Conservation (phyloP, 768 basidiomycete genomes). For the Paxillus ammoniavirescens region DNA sequence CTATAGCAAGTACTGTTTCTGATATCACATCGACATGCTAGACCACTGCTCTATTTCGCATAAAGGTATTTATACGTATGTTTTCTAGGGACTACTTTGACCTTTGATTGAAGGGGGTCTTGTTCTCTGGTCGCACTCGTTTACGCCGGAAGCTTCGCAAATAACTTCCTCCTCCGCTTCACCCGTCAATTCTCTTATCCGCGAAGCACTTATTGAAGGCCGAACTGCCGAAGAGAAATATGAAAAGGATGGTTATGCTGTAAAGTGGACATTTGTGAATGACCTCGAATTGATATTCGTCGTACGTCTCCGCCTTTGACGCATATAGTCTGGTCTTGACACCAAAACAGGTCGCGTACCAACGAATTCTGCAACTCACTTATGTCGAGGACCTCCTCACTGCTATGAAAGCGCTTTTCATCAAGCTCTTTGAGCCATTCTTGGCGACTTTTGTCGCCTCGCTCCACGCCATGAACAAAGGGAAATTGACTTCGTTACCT, state of each 20-base stretch:
- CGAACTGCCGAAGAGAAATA: slow-evolving; percentile 78
- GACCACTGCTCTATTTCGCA: slow-evolving; percentile 96
- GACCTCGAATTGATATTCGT: slow-evolving; percentile 97
- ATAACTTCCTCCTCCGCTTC: slow-evolving; percentile 70
- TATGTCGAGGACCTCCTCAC: slow-evolving; percentile 88
- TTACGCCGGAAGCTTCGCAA: slow-evolving; percentile 80
- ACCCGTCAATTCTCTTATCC: slow-evolving; percentile 85
- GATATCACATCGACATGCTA: slow-evolving; percentile 53
- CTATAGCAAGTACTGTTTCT: not conserved
- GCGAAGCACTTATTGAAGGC: slow-evolving; percentile 90
- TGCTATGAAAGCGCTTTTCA: slow-evolving; percentile 79
- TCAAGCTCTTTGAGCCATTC: slow-evolving; percentile 84
- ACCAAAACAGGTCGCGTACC: slow-evolving; percentile 80
- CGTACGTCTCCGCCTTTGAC: slow-evolving; percentile 45
- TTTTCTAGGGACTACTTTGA: slow-evolving; percentile 1
- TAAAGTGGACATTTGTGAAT: slow-evolving; percentile 94
- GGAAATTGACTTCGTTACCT: slow-evolving; percentile 35
- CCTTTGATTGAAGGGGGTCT: slow-evolving; percentile 64
- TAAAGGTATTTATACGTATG: slow-evolving; percentile 56
- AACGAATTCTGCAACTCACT: slow-evolving; percentile 90
- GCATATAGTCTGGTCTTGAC: not conserved
- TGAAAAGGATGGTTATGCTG: slow-evolving; percentile 92
- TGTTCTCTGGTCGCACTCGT: slow-evolving; percentile 92
- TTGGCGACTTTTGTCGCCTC: slow-evolving; percentile 82
- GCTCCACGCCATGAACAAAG: slow-evolving; percentile 58